Evolutionary conservation across 495 filamentous ascomycete genomes (phyloP).

Genomic region (Xylaria longipes): DNA sequence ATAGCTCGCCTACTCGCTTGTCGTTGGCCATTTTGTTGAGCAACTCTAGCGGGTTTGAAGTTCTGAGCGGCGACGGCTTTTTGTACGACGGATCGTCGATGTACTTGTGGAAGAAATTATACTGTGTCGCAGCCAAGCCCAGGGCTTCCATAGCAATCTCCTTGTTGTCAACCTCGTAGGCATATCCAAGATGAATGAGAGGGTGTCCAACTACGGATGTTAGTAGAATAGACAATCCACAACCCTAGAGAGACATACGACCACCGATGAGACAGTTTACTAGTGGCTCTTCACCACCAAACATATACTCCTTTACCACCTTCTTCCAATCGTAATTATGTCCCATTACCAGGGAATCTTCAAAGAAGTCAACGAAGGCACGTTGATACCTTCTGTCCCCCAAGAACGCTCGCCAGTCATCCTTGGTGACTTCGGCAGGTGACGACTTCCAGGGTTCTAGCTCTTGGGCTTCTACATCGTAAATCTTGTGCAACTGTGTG

Average conservation of each 20-base stretch:
- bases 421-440: slow-evolving; percentile 77
- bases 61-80: slow-evolving; percentile 54
- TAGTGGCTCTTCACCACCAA: slow-evolving; percentile 75
- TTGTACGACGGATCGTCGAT: slow-evolving; percentile 74
- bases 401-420: slow-evolving; percentile 87
- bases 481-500: slow-evolving; percentile 75
- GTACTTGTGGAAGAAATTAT: slow-evolving; percentile 80
- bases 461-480: slow-evolving; percentile 72
- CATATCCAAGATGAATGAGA: slow-evolving; percentile 88
- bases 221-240: slow-evolving; percentile 21
- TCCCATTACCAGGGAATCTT: slow-evolving; percentile 77
- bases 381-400: slow-evolving; percentile 82
- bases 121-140: slow-evolving; percentile 69
- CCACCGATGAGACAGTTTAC: slow-evolving; percentile 78
- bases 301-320: slow-evolving; percentile 76
- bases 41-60: slow-evolving; percentile 69
- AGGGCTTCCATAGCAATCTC: slow-evolving; percentile 88
- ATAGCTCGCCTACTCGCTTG: slow-evolving; percentile 63
- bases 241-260: slow-evolving; percentile 60
- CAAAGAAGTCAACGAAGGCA: slow-evolving; percentile 90
- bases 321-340: slow-evolving; percentile 83
- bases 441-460: slow-evolving; percentile 86
- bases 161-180: slow-evolving; percentile 78
- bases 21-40: slow-evolving; percentile 65
- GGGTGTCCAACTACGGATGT: slow-evolving; percentile 75